phyloP scores from a whole-genome alignment of 2,329 filamentous ascomycete species.

The Colletotrichum nymphaeae region DNA sequence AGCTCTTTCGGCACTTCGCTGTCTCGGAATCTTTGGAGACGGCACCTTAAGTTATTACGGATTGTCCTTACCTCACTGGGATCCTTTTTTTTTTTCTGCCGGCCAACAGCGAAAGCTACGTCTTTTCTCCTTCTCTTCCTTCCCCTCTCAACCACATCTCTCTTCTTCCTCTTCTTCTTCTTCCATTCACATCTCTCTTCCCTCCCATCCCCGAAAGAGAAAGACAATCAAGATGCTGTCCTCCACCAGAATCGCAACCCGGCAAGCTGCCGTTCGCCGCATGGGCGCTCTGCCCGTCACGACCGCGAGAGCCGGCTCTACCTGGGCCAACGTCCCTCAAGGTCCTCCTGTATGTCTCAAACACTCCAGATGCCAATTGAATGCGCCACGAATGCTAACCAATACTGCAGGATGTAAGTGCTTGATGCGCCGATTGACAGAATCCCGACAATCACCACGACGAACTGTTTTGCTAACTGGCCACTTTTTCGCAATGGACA shows the following conservation, averaged over 20 bases:
- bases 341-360: conserved; percentile 84
- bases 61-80: neutral
- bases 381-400: conserved; percentile 47
- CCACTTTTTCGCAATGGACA: conserved; percentile 47
- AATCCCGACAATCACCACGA: neutral
- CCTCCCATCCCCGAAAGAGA: neutral
- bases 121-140: conserved; percentile 12
- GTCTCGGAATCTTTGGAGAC: conserved; percentile 28
- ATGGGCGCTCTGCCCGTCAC: conserved; percentile 31
- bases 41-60: too few relatives aligned
- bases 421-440: neutral
- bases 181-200: neutral
- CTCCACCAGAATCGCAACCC: conserved; percentile 36
- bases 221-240: conserved; percentile 33
- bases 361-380: conserved; percentile 23
- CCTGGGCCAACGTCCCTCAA: conserved; percentile 91
- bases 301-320: conserved; percentile 69
- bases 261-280: conserved; percentile 37
- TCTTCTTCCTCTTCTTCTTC: neutral
- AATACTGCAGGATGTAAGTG: conserved; percentile 51
- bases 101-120: neutral
- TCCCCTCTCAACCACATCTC: neutral
- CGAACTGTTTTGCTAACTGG: conserved; percentile 35
- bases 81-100: conserved; percentile 9
- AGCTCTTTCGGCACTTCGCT: conserved; percentile 34